phyloP scores from a whole-genome alignment of 176 grass and related monocot species.

The Oryza coarctata region DNA sequence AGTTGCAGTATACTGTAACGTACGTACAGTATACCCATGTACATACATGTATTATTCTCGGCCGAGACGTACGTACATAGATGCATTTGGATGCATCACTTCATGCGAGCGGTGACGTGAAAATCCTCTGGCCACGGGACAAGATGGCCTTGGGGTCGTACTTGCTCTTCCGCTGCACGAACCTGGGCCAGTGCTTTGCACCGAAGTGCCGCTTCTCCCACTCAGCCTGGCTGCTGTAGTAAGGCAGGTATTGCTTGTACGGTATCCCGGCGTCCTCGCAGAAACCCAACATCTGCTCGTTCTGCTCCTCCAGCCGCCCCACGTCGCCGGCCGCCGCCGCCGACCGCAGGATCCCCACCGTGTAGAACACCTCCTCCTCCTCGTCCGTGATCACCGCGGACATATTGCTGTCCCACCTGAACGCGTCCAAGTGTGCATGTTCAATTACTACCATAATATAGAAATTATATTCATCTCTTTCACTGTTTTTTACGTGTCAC shows the following conservation, averaged over 20 bases:
- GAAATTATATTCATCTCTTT: too few species aligned
- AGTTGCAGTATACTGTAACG: neutral
- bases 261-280: slow-evolving; percentile 52
- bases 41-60: too few species aligned
- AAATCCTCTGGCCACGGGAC: slow-evolving; percentile 65
- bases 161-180: slow-evolving; percentile 45
- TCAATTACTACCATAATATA: neutral
- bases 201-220: slow-evolving; percentile 82
- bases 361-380: slow-evolving; percentile 74
- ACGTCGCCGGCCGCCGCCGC: slow-evolving; percentile 27
- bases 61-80: neutral
- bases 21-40: too few species aligned
- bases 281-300: slow-evolving; percentile 47
- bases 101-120: slow-evolving; percentile 43
- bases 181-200: slow-evolving; percentile 43
- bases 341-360: slow-evolving; percentile 52
- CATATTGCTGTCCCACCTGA: slow-evolving; percentile 55
- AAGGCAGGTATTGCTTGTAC: slow-evolving; percentile 58
- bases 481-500: too few species aligned
- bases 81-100: neutral
- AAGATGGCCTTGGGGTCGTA: slow-evolving; percentile 73
- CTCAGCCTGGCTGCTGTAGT: slow-evolving; percentile 41
- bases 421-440: neutral
- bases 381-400: slow-evolving; percentile 53
- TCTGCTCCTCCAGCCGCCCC: slow-evolving; percentile 52